Percentiles rank a stretch among this genome's conserved stretches.
phyloP scores from a whole-genome alignment of 371 early-diverging fungal species.

The Umbelopsis sp. region DNA sequence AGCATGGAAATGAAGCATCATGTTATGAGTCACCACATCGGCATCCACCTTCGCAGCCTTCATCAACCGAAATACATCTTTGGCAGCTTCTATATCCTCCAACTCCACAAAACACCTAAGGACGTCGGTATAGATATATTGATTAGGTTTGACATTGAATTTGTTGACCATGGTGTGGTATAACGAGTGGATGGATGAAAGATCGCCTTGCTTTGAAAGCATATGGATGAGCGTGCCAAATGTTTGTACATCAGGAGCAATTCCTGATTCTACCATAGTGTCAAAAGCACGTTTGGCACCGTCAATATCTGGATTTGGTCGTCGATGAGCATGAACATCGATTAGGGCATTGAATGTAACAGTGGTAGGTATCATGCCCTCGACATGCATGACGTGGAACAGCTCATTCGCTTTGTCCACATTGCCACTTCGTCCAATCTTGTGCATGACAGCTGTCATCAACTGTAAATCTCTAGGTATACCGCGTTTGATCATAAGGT shows the following conservation, averaged over 20 bases:
- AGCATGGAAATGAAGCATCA: conserved; percentile 11
- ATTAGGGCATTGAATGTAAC: conserved; percentile 54
- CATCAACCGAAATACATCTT: conserved; percentile 32
- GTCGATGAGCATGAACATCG: conserved; percentile 49
- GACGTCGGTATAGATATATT: conserved; percentile 37
- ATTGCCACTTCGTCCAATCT: conserved; percentile 48
- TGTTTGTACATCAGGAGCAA: conserved; percentile 37
- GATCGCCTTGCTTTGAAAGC: conserved; percentile 45
- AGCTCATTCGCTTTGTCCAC: conserved; percentile 35
- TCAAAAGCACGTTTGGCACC: conserved; percentile 35
- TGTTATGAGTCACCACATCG: conserved; percentile 30
- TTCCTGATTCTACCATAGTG: conserved; percentile 31
- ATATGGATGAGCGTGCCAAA: conserved; percentile 47
- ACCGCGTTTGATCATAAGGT: conserved; percentile 38
- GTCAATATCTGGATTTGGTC: conserved; percentile 37
- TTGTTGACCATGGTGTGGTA: conserved; percentile 33
- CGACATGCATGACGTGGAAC: conserved; percentile 32
- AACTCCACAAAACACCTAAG: conserved; percentile 38
- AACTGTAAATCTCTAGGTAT: conserved; percentile 34
- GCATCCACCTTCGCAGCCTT: conserved; percentile 33
- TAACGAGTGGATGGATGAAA: conserved; percentile 28
- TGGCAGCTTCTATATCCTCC: conserved; percentile 30
- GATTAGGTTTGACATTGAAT: conserved; percentile 28
- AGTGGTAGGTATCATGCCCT: conserved; percentile 32
- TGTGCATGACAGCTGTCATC: conserved; percentile 51